Evolutionary conservation across 2,329 filamentous ascomycete species (phyloP).

Genomic region (Fusarium tjaetaba): DNA sequence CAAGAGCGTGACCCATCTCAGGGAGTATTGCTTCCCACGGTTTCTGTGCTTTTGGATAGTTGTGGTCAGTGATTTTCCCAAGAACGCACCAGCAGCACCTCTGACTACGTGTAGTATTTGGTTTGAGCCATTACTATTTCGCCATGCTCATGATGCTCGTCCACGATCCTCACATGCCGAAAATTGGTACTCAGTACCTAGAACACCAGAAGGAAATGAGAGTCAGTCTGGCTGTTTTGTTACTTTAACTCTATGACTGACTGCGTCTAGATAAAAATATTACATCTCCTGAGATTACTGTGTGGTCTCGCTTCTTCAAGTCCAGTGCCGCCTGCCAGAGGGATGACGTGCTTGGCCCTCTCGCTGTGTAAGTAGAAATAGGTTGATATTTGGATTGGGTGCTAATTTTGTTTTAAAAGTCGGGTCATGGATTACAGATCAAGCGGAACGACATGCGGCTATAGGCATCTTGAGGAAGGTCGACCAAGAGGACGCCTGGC

Average conservation of each 20-base stretch:
- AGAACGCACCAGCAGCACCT: too few species aligned
- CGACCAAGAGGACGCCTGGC: not conserved
- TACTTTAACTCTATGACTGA: not conserved
- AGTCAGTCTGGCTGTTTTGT: not conserved
- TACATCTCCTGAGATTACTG: not conserved
- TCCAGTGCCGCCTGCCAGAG: not conserved
- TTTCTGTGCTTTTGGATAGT: not conserved
- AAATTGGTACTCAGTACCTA: not conserved
- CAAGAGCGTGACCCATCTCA: not conserved
- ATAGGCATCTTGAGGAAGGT: not conserved
- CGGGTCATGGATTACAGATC: not conserved
- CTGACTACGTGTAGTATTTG: not conserved
- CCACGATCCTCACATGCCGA: not conserved
- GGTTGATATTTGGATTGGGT: fast-evolving
- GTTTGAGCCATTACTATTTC: not conserved
- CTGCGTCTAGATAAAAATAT: not conserved
- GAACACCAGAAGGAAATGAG: not conserved
- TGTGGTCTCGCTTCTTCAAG: not conserved
- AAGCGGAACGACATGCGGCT: not conserved
- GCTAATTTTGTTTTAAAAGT: not conserved
- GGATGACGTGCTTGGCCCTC: not conserved
- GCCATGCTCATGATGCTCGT: not conserved
- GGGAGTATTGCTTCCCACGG: not conserved
- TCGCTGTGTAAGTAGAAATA: not conserved
- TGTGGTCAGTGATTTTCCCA: not conserved